Evolutionary conservation across 2,329 filamentous ascomycete genomes (phyloP), one percentile per base, ranked within the genome.

Genomic region (Apiospora hydei): DNA sequence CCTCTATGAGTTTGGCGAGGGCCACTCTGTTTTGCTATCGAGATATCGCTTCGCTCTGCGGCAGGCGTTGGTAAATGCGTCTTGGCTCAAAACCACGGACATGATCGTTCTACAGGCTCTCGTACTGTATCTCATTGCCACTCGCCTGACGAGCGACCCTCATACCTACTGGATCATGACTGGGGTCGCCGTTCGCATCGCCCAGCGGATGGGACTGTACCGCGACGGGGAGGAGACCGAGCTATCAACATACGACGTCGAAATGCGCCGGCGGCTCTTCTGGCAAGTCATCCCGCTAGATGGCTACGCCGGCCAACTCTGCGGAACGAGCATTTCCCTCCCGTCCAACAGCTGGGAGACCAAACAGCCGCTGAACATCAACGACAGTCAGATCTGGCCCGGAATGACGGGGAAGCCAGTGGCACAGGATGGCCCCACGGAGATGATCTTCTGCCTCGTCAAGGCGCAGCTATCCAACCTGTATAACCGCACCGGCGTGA

Each of bases 241-340:
- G 71, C 53, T 83, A 8, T 70, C 70, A 57, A 81, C 76, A 57
- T 89, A 85, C 67, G 87, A 90, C 69, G 84, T 83, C 0, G 86
- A 90, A 77, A 84, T 89, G 80, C 83, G 88, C 7, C 85, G 88
- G 51, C 82, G 88, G 61, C 80, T 90, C 5, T 86, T 87, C 84
- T 90, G 86, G 86, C 83, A 86, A 24, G 79, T 90, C 2, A 76
- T 87, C 1, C 79, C 86, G n/a, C 85, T 80, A 18, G 79, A 81
- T 26, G 76, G 74, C 1, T 67, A 72, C 16, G 75, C 79, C 16
- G 75, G 74, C 34, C 76, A 78, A 34, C 73, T 79, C 44, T 76
- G 76, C 3, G 79, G 79, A 1, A 73, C 73, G 0, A 73, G 76
- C 43, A 73, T 79, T 24, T 57, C 71, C 6, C 69, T 76, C 2